These are phyloP conservation scores for Ascochyta lentis DNA, from an alignment of 2,329 filamentous ascomycete genomes.

Conservation along the genomic window DNA sequence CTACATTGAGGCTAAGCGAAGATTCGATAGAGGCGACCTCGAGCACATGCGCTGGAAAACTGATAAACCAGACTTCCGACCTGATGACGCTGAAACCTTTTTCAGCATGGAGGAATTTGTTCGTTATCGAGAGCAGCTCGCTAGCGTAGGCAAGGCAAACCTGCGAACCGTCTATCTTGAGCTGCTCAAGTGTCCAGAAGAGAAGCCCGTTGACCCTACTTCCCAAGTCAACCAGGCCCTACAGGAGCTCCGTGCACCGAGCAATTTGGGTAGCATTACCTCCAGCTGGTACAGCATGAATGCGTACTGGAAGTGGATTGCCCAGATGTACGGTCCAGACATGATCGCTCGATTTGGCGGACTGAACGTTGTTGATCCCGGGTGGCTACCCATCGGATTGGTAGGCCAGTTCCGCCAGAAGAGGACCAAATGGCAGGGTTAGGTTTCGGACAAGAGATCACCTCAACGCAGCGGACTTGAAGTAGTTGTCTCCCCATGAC, in stretches of 20 bases:
- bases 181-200: constrained; percentile 30
- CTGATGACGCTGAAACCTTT: constrained; percentile 29
- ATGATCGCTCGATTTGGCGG: constrained; percentile 45
- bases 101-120: constrained; percentile 38
- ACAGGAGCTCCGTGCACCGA: constrained; percentile 26
- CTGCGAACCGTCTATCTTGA: constrained; percentile 24
- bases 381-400: constrained; percentile 47
- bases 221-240: constrained; percentile 31
- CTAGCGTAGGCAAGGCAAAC: constrained; percentile 13
- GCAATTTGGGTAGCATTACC: constrained; percentile 33
- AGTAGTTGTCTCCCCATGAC: not conserved
- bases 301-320: constrained; percentile 47
- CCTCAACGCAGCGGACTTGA: not conserved
- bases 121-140: constrained; percentile 28
- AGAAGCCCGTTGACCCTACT: constrained; percentile 30
- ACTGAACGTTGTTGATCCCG: constrained; percentile 43
- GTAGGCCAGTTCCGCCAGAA: constrained; percentile 43
- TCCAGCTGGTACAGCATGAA: constrained; percentile 37
- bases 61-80: constrained; percentile 20
- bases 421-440: constrained; percentile 45
- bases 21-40: constrained; percentile 39
- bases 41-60: constrained; percentile 1
- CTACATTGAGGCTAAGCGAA: constrained; percentile 44
- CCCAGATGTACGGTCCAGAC: constrained; percentile 47
- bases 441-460: not conserved